These are phyloP conservation scores for Xylariales sp. DNA, from an alignment of 2,329 filamentous ascomycete species.

Conservation along the genomic window DNA sequence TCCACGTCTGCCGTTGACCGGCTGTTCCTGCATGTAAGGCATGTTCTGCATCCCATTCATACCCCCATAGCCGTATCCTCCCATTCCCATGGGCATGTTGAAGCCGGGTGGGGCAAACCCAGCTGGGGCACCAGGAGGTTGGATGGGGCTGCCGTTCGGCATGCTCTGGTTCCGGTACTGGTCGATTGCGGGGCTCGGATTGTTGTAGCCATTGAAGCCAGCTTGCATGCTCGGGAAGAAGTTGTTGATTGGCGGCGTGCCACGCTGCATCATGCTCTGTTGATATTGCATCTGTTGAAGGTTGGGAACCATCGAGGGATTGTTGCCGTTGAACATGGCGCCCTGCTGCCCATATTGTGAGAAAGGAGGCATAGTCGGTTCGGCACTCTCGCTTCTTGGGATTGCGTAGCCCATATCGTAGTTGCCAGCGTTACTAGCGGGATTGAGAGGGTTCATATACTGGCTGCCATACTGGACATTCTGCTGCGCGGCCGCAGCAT, in stretches of 20 bases:
- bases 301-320: conserved; percentile 41
- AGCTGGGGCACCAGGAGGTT: conserved; percentile 32
- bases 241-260: conserved; percentile 49
- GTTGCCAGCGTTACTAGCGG: conserved; percentile 32
- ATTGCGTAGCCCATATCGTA: conserved; percentile 50
- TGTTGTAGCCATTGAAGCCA: conserved; percentile 49
- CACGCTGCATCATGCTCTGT: conserved; percentile 52
- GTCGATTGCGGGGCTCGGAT: conserved; percentile 44
- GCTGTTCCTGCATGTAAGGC: conserved; percentile 53
- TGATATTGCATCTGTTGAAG: conserved; percentile 56
- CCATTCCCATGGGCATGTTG: conserved; percentile 26
- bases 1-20: conserved; percentile 52
- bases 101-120: conserved; percentile 29
- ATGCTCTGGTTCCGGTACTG: conserved; percentile 51
- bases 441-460: conserved; percentile 49
- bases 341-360: conserved; percentile 45
- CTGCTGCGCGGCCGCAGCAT: conserved; percentile 27
- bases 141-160: conserved; percentile 47
- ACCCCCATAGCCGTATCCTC: conserved; percentile 35
- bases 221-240: conserved; percentile 54
- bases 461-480: conserved; percentile 39
- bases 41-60: conserved; percentile 42
- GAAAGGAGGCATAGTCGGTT: conserved; percentile 46
- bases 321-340: conserved; percentile 45
- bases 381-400: conserved; percentile 48